phyloP scores from a whole-genome alignment of 257 asterid species.

The Capsicum rhomboideum region DNA sequence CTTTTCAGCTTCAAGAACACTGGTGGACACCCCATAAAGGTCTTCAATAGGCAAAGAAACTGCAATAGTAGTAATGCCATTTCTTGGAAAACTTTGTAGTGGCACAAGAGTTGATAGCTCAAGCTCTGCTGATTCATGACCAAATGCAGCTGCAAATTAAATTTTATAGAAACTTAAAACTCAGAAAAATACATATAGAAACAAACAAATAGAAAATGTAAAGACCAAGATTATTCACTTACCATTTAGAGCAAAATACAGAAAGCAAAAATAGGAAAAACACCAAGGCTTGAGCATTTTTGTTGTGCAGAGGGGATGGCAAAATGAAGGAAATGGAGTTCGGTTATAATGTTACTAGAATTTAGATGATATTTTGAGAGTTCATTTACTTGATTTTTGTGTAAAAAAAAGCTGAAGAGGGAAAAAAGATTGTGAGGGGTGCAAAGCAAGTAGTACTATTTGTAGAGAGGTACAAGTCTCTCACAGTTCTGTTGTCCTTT shows the following conservation, averaged over 20 bases:
- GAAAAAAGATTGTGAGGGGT: neutral
- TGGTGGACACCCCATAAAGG: constrained; percentile 40
- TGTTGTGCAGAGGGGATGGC: neutral
- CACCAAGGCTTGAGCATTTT: neutral
- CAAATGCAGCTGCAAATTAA: constrained; percentile 26
- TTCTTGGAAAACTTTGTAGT: constrained; percentile 11
- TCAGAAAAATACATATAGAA: neutral
- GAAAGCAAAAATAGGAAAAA: neutral
- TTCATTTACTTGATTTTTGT: neutral
- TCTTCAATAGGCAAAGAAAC: constrained; percentile 38
- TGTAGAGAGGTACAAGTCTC: neutral
- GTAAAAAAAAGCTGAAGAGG: neutral
- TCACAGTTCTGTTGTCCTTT: neutral
- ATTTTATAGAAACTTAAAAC: neutral
- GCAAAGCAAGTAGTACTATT: neutral
- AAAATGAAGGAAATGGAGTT: neutral
- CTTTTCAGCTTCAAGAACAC: constrained; percentile 61
- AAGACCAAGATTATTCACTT: neutral
- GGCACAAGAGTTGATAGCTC: constrained; percentile 19
- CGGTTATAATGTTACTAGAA: neutral
- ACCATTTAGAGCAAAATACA: neutral
- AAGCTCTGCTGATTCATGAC: constrained; percentile 40
- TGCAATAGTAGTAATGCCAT: constrained; percentile 18
- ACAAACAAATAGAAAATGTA: neutral
- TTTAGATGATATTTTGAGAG: neutral